These are phyloP conservation scores for Avena eriantha DNA, from an alignment of 176 grass and related monocot species.

Conservation along the genomic window DNA sequence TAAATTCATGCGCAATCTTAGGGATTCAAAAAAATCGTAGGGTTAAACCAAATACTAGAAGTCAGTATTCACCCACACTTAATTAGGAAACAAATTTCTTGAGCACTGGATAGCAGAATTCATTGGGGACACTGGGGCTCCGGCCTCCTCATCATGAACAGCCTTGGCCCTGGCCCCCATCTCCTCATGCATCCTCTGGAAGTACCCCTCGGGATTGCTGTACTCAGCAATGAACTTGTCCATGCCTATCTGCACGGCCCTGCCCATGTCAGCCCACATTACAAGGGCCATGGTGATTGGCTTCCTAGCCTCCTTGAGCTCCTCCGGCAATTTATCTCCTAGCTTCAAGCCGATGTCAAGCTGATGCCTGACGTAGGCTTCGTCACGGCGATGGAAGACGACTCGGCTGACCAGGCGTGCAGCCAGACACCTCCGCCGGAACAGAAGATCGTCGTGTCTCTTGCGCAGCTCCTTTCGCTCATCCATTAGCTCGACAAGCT, in stretches of 20 bases:
- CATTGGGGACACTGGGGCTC: background rate
- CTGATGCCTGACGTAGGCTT: background rate
- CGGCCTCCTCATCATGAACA: background rate
- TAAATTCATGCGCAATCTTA: too few species aligned
- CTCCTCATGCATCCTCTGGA: background rate
- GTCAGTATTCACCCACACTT: background rate
- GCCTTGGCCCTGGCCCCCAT: background rate
- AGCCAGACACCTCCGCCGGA: constrained; percentile 24
- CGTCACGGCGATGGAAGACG: background rate
- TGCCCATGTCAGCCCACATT: background rate
- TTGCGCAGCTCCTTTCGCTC: constrained; percentile 1
- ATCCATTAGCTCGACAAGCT: background rate
- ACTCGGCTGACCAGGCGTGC: constrained; percentile 1
- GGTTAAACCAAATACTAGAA: background rate
- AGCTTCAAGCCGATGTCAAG: background rate
- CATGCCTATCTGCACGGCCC: background rate
- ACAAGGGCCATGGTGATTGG: background rate
- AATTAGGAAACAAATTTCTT: background rate
- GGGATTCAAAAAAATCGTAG: background rate
- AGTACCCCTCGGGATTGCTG: background rate
- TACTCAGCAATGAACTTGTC: background rate
- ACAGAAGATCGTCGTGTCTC: constrained; percentile 6
- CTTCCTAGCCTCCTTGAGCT: background rate
- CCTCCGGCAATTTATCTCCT: constrained; percentile 1
- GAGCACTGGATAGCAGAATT: background rate